A percentile compares a stretch with the other conserved stretches of the same genome.
phyloP scores from a whole-genome alignment of 2,329 filamentous ascomycete species.

The Ophiognomonia clavigignenti-juglandacearum region DNA sequence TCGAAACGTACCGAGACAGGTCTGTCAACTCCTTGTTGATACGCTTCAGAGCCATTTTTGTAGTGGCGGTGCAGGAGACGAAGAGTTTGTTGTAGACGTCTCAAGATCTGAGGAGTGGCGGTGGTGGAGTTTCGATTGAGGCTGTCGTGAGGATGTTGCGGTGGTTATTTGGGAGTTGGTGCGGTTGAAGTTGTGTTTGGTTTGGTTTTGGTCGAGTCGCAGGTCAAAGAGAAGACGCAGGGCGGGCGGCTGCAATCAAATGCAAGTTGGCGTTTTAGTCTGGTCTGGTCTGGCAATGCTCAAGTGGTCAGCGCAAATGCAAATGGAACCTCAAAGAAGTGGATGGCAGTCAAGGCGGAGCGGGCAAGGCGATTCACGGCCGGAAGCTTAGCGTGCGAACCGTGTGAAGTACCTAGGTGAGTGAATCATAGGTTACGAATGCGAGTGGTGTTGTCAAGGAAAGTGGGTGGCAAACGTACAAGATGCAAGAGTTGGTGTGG shows the following conservation, averaged over 20 bases:
- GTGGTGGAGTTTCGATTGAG: slow-evolving; percentile 11
- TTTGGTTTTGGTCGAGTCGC: not conserved
- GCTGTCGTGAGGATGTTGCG: not conserved
- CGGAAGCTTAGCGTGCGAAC: not conserved
- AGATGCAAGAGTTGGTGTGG: not conserved
- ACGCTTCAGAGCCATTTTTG: slow-evolving; percentile 84
- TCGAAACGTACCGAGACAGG: slow-evolving; percentile 73
- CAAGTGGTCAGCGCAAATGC: not conserved
- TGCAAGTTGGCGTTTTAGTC: not conserved
- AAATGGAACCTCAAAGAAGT: not conserved
- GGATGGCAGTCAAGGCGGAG: not conserved
- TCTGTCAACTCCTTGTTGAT: slow-evolving; percentile 94
- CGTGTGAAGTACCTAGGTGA: no score
- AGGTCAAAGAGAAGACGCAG: not conserved
- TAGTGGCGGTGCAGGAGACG: no score
- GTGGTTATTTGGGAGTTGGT: no score
- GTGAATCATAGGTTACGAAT: not conserved
- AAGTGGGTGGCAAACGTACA: slow-evolving; percentile 7
- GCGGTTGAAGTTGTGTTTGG: not conserved
- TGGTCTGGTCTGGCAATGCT: no score
- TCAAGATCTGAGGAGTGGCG: not conserved
- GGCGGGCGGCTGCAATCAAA: not conserved
- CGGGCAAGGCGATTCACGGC: not conserved
- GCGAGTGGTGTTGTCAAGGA: not conserved
- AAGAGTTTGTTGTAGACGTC: slow-evolving; percentile 14